phyloP scores from a whole-genome alignment of 345 rosid genomes.

The Salix suchowensis region DNA sequence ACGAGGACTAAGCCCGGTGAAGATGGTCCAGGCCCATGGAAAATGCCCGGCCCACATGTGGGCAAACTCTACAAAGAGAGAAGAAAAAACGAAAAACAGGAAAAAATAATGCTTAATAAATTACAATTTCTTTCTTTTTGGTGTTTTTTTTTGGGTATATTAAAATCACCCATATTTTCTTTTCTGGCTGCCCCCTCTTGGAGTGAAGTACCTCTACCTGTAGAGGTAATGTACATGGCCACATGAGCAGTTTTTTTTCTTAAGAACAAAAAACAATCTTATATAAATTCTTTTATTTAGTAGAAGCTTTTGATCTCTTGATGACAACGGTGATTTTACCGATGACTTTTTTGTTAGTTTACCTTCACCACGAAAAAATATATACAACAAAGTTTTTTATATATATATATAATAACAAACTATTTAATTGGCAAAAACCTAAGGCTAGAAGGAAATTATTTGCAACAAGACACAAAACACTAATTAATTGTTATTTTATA shows the following conservation, averaged over 20 bases:
- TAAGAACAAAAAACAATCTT: conserved; percentile 11
- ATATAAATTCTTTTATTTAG: conserved; percentile 50
- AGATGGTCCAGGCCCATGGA: background rate
- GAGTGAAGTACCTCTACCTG: background rate
- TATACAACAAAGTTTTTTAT: too few species aligned
- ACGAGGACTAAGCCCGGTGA: background rate
- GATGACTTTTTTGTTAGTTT: background rate
- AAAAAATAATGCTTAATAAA: conserved; percentile 8
- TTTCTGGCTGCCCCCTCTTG: background rate
- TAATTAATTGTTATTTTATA: too few species aligned
- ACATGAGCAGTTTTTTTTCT: conserved; percentile 25
- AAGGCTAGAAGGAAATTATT: too few species aligned
- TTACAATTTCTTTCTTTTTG: background rate
- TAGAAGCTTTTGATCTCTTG: background rate
- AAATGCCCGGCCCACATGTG: conserved; percentile 3
- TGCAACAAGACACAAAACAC: too few species aligned
- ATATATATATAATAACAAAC: too few species aligned
- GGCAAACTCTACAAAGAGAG: background rate
- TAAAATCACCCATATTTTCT: background rate
- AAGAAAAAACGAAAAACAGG: background rate
- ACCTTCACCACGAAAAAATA: too few species aligned
- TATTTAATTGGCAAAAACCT: too few species aligned
- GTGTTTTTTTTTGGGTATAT: background rate
- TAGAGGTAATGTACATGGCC: conserved; percentile 45
- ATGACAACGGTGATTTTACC: background rate